Conservation (phyloP, 306 rosid genomes). For the Medicago arabica region DNA sequence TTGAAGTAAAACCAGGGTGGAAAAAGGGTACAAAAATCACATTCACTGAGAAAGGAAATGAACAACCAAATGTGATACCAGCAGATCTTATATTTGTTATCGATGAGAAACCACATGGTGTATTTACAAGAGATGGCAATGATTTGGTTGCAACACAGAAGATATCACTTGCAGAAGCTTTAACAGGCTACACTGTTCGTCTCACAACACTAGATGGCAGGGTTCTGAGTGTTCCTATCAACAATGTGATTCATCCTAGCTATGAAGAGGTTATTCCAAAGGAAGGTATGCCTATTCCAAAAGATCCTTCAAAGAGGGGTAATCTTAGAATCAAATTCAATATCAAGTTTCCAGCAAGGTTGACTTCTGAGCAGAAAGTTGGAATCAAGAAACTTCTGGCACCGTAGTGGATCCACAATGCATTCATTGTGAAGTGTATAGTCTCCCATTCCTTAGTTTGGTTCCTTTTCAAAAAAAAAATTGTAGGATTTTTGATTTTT, state of each 20-base stretch:
- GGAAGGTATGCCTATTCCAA: conserved; percentile 48
- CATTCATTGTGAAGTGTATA: background rate
- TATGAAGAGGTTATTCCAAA: conserved; percentile 42
- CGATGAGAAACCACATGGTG: conserved; percentile 39
- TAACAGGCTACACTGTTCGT: conserved; percentile 39
- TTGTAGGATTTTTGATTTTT: conserved; percentile 5
- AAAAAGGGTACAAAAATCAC: conserved; percentile 46
- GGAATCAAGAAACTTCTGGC: conserved; percentile 44
- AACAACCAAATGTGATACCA: conserved; percentile 41
- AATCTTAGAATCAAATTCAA: conserved; percentile 46
- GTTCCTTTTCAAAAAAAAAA: background rate
- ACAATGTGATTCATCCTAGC: conserved; percentile 40
- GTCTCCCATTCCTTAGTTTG: background rate
- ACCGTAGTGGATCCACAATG: background rate
- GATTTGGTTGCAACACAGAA: conserved; percentile 43
- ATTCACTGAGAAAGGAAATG: conserved; percentile 44
- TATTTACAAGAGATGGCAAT: conserved; percentile 43
- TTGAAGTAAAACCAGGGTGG: conserved; percentile 44
- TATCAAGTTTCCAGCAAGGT: conserved; percentile 40
- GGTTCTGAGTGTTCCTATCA: conserved; percentile 31
- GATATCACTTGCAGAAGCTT: conserved; percentile 42
- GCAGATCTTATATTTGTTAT: conserved; percentile 42
- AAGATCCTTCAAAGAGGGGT: conserved; percentile 46
- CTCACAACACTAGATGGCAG: conserved; percentile 46
- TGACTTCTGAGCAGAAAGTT: conserved; percentile 38